Conservation (phyloP, 2,329 filamentous ascomycete genomes). For the Lachnellula arida region DNA sequence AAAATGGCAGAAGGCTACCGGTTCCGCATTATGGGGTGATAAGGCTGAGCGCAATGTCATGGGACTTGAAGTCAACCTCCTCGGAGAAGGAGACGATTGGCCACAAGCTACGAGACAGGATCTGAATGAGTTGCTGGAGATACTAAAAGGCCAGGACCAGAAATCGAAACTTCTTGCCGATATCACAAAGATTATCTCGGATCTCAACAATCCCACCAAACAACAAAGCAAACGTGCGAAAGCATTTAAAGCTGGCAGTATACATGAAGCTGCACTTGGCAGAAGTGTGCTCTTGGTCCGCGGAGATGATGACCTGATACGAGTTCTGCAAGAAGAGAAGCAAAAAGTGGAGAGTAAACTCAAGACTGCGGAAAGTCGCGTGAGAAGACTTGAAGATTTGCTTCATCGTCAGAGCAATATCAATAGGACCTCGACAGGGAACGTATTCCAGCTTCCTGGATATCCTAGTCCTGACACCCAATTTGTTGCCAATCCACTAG, state of each 20-base stretch:
- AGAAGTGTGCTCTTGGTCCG: constrained; percentile 79
- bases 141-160: constrained; percentile 59
- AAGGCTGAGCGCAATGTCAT: constrained; percentile 64
- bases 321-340: constrained; percentile 79
- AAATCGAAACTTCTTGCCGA: constrained; percentile 66
- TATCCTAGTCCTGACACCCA: constrained; percentile 44
- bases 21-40: constrained; percentile 62
- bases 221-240: constrained; percentile 84
- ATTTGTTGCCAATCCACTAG: constrained; percentile 38
- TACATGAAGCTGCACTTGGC: constrained; percentile 87
- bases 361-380: constrained; percentile 80
- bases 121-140: constrained; percentile 66
- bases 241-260: constrained; percentile 93
- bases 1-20: constrained; percentile 85
- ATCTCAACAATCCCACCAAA: constrained; percentile 76
- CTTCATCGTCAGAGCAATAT: constrained; percentile 74
- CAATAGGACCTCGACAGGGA: constrained; percentile 48
- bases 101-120: constrained; percentile 72
- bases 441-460: constrained; percentile 47
- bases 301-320: constrained; percentile 79
- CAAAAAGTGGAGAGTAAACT: constrained; percentile 66
- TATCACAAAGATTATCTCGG: constrained; percentile 69
- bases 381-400: constrained; percentile 86
- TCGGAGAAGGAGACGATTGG: constrained; percentile 76
- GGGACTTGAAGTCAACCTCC: constrained; percentile 79